These are phyloP conservation scores for Neofusicoccum parvum DNA, from an alignment of 2,329 filamentous ascomycete species.

Conservation along the genomic window DNA sequence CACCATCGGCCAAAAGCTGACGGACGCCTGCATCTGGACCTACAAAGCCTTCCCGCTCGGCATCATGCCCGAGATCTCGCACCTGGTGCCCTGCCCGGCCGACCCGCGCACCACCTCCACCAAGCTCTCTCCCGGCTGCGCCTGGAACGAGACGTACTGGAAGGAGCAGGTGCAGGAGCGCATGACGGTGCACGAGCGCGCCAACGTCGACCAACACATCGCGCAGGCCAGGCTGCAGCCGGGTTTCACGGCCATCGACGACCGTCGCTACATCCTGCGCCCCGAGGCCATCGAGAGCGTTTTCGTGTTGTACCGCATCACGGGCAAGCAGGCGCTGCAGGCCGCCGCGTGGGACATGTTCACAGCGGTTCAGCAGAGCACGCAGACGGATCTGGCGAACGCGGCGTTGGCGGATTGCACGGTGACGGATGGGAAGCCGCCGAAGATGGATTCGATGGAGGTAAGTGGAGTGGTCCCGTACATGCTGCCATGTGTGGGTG, in stretches of 20 bases:
- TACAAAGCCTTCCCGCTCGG: slow-evolving; percentile 59
- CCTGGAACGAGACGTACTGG: slow-evolving; percentile 58
- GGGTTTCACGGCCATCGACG: slow-evolving; percentile 48
- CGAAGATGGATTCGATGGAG: slow-evolving; percentile 49
- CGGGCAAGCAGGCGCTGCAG: slow-evolving; percentile 53
- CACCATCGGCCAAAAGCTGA: slow-evolving; percentile 58
- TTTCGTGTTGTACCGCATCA: slow-evolving; percentile 63
- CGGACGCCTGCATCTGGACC: slow-evolving; percentile 65
- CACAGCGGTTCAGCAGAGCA: slow-evolving; percentile 45
- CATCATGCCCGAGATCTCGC: slow-evolving; percentile 64
- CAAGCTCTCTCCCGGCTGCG: slow-evolving; percentile 37
- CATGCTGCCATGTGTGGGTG: too few species aligned
- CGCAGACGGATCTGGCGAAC: slow-evolving; percentile 49
- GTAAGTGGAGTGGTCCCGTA: slow-evolving; percentile 22
- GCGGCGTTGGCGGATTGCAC: slow-evolving; percentile 49
- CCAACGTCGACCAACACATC: slow-evolving; percentile 39
- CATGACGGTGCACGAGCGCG: slow-evolving; percentile 30
- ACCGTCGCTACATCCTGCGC: slow-evolving; percentile 51
- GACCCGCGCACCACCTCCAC: background rate
- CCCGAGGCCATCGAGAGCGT: slow-evolving; percentile 65
- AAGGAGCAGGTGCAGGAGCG: slow-evolving; percentile 40
- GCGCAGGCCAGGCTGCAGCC: slow-evolving; percentile 43
- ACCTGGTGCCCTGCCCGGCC: slow-evolving; percentile 52
- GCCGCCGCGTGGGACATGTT: slow-evolving; percentile 55
- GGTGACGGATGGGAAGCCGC: slow-evolving; percentile 35